phyloP scores from a whole-genome alignment of 78 protist species.

The Mantamonas sphyraenae region DNA sequence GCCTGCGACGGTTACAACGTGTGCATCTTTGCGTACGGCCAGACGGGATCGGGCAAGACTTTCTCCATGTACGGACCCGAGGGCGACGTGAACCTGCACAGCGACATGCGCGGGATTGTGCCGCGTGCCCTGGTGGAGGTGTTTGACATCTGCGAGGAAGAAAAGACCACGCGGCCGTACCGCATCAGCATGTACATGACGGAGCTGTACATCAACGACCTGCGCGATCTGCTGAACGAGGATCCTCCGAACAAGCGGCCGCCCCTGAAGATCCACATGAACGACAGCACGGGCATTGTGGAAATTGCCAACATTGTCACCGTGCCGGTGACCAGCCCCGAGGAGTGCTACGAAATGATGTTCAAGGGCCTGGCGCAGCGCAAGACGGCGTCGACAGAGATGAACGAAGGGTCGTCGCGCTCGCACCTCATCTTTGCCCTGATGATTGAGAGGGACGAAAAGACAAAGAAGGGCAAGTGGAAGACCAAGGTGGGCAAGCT shows the following conservation, averaged over 20 bases:
- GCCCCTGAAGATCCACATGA: background rate
- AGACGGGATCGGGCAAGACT: slow-evolving; percentile 23
- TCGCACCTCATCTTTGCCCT: slow-evolving; percentile 63
- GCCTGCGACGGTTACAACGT: slow-evolving; percentile 41
- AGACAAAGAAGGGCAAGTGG: background rate
- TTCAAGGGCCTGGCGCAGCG: slow-evolving; percentile 40
- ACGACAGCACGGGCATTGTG: background rate
- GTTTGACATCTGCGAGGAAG: background rate
- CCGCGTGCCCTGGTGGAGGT: background rate
- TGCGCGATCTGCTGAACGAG: background rate
- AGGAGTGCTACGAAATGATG: slow-evolving; percentile 43
- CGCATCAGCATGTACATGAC: background rate
- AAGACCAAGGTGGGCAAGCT: background rate
- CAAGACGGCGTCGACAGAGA: slow-evolving; percentile 49
- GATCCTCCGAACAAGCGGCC: background rate
- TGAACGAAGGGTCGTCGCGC: slow-evolving; percentile 56
- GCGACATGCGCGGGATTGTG: too few relatives aligned
- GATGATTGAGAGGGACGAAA: background rate
- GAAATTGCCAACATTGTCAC: background rate
- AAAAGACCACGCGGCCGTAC: too few relatives aligned
- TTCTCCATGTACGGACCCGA: background rate
- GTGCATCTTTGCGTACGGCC: slow-evolving; percentile 26
- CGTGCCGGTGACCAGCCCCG: slow-evolving; percentile 50
- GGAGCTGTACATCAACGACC: slow-evolving; percentile 9
- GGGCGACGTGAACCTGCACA: background rate